Base-by-base conservation (phyloP, 306 rosid species). In the Dalbergia cochinchinensis region DNA sequence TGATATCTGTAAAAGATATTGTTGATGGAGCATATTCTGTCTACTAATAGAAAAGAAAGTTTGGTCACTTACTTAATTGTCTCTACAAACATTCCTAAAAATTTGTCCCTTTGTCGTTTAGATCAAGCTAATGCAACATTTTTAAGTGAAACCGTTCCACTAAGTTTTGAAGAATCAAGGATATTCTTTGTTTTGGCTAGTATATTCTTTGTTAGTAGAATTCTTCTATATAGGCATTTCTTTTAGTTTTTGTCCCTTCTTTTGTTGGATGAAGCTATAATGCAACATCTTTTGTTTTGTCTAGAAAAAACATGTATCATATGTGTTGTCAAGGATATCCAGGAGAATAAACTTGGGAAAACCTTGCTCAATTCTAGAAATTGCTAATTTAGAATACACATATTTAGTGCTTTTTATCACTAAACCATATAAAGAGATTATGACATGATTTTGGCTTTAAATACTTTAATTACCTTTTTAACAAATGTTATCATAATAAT, bases 151-250 rank as follows among this genome's bases (percentile, higher is more conserved):
- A 75, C 20, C 22, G 57, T 76, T 55, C 76, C 82, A 70, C 63
- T 76, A 37, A 76, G 62, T 65, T 70, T 47, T 34, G 53, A 70
- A 64, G 84, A 71, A 75, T 66, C 72, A 53, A 80, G 88, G 39
- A 80, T 85, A 80, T 85, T 80, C 88, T 71, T 71, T 48, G 85
- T 73, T 76, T 80, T 68, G 69, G 81, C 19, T 16, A 76, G 88
- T 18, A 80, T 85, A 76, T 85, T 80, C 87, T 57, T 71, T 57
- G 82, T 72, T 76, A 54, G 7, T 16, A 54, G 60, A 54, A 54
- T 54, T 54, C 11, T 54, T 34, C 19, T 51, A 13, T 33, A 33
- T 60, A 58, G 48, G 16, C 41, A 78, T 69, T 58, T 4, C 16
- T 59, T 45, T 67, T 22, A 50, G 20, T 54, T 44, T 35, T 37